phyloP scores from a whole-genome alignment of 2,329 filamentous ascomycete species.

The Alternaria sp. region DNA sequence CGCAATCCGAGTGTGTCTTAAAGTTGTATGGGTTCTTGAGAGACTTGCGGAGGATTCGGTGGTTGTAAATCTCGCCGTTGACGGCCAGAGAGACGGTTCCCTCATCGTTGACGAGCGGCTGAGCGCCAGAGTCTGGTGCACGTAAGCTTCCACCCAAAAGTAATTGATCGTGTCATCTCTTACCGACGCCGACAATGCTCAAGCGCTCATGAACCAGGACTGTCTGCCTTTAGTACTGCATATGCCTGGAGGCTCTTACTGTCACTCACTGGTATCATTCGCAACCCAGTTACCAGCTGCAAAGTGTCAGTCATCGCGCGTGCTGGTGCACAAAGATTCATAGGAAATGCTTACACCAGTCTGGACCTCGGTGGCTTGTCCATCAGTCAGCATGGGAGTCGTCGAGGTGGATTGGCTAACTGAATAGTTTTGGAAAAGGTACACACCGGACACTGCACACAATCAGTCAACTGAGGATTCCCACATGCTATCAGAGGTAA shows the following conservation, averaged over 20 bases:
- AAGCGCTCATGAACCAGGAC: slow-evolving; percentile 96
- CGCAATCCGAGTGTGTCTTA: slow-evolving; percentile 98
- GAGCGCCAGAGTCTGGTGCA: slow-evolving; percentile 83
- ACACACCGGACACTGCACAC: slow-evolving; percentile 70
- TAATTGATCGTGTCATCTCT: slow-evolving; percentile 51
- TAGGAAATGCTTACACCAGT: slow-evolving; percentile 82
- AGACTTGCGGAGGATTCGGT: slow-evolving; percentile 88
- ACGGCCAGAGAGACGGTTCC: slow-evolving; percentile 88
- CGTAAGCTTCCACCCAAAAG: slow-evolving; percentile 30
- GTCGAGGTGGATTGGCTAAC: not conserved
- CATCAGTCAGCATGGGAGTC: not conserved
- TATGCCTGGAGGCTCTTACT: slow-evolving; percentile 3
- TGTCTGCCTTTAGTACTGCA: slow-evolving; percentile 37
- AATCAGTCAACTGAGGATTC: slow-evolving; percentile 46
- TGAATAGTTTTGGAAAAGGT: not conserved
- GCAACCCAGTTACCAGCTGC: slow-evolving; percentile 85
- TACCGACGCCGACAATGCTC: slow-evolving; percentile 96
- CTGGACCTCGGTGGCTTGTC: slow-evolving; percentile 80
- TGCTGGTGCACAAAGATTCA: slow-evolving; percentile 39
- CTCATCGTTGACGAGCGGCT: slow-evolving; percentile 93
- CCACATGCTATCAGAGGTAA: slow-evolving; percentile 4
- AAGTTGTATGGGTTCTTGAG: slow-evolving; percentile 88
- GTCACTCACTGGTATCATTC: slow-evolving; percentile 82
- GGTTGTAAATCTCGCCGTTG: slow-evolving; percentile 99
- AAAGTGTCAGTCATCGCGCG: slow-evolving; percentile 45